Evolutionary conservation across 345 rosid genomes (phyloP).

Genomic region (Camelina laxa): DNA sequence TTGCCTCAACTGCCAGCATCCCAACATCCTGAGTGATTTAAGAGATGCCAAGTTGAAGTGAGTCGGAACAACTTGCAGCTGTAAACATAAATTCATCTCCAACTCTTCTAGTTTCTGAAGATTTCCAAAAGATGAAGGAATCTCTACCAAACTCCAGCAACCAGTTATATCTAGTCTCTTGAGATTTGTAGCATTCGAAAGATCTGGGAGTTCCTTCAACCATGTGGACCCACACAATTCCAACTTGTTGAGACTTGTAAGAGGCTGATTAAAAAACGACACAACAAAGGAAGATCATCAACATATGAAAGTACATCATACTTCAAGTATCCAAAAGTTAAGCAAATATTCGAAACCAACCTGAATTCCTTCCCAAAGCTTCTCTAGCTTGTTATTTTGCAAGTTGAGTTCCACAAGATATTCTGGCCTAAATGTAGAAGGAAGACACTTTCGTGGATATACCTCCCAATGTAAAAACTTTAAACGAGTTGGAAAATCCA

Average conservation of each 20-base stretch:
- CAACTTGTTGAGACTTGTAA: background rate
- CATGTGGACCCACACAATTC: background rate
- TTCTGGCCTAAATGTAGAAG: conserved; percentile 1
- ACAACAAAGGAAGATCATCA: background rate
- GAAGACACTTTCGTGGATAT: conserved; percentile 35
- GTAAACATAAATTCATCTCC: background rate
- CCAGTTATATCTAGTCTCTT: too few relatives aligned
- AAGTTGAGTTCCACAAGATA: conserved; percentile 32
- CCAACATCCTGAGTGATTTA: background rate
- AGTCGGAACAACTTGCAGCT: conserved; percentile 12
- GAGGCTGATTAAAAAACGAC: background rate
- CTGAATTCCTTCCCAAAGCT: conserved; percentile 6
- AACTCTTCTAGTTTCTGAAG: background rate
- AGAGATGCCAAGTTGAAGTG: conserved; percentile 14
- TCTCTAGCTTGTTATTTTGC: background rate
- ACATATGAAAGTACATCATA: background rate
- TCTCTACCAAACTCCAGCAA: background rate
- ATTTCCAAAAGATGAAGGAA: background rate
- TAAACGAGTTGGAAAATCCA: conserved; percentile 28
- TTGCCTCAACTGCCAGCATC: conserved; percentile 29
- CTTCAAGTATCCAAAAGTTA: background rate
- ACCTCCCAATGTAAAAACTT: conserved; percentile 32
- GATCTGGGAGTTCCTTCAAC: background rate
- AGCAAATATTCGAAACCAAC: background rate
- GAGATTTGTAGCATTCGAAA: conserved; percentile 28